Percentiles rank a stretch among this genome's conserved stretches.
Evolutionary conservation across 2,329 filamentous ascomycete species (phyloP).

Genomic region (Capronia epimyces): DNA sequence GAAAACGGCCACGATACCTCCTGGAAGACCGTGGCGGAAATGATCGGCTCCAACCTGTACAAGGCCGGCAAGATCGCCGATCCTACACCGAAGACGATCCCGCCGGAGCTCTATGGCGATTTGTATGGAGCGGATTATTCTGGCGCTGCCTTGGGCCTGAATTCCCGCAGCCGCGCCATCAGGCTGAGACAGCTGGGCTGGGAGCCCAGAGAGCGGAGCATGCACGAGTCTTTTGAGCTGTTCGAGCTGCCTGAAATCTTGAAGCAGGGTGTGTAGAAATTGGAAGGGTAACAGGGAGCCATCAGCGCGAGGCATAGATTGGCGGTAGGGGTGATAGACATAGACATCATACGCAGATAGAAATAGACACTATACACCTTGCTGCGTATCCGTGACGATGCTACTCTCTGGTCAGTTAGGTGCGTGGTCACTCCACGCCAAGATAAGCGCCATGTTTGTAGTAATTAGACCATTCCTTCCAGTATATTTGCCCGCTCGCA

Average conservation of each 20-base stretch:
- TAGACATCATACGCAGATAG: no score
- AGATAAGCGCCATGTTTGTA: no score
- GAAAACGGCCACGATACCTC: slow-evolving; percentile 43
- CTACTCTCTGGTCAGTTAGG: no score
- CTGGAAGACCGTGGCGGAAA: slow-evolving; percentile 39
- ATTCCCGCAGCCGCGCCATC: slow-evolving; percentile 42
- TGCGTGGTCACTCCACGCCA: no score
- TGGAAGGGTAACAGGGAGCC: slow-evolving; percentile 57
- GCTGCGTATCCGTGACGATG: no score
- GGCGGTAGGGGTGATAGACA: no score
- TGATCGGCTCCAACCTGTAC: slow-evolving; percentile 38
- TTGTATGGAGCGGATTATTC: slow-evolving; percentile 39
- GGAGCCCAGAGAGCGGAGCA: slow-evolving; percentile 43
- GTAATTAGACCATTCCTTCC: no score
- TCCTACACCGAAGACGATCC: slow-evolving; percentile 36
- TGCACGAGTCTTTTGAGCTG: slow-evolving; percentile 36
- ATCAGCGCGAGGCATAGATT: slow-evolving; percentile 34
- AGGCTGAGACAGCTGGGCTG: slow-evolving; percentile 44
- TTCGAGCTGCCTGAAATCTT: slow-evolving; percentile 36
- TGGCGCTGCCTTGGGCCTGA: slow-evolving; percentile 38
- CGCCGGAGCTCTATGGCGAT: slow-evolving; percentile 38
- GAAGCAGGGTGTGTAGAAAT: slow-evolving; percentile 6
- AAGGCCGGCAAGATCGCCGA: slow-evolving; percentile 37
- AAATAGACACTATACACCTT: no score
- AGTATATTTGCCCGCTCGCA: no score